Evolutionary conservation across 495 filamentous ascomycete species (phyloP), one percentile per base, ranked within the genome.

Genomic region (Monascus purpureus): DNA sequence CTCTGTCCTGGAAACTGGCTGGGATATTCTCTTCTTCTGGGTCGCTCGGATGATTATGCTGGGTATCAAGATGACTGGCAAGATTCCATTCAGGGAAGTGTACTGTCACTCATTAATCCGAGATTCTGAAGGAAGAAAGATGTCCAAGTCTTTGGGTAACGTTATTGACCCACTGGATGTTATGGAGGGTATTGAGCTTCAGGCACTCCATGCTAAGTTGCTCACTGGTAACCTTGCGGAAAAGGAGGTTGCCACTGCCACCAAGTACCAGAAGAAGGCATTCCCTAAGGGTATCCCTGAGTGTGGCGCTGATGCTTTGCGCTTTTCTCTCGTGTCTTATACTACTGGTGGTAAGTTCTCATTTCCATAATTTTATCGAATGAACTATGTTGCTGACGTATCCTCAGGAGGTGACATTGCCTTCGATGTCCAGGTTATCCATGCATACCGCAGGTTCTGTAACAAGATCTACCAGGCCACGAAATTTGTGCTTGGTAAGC

Each of bases 391-490:
- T 11, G 36, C 34, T 35, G 17, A 34, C 23, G 44, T n/a, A 32
- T 22, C 31, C 16, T 14, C 26, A 62, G 61, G 61, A 41, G 76
- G 80, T 38, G 82, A 92, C 47, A 88, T 92, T 50, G 73, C 70
- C 40, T 83, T 90, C 46, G 82, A 87, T 43, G 72, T 87, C 42
- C 75, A 82, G 57, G 80, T 87, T 35, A 84, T 93, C 44, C 70
- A 82, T 42, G 79, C 69, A 23, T 88, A 90, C 61, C 69, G 84
- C 30, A 72, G 79, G 34, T 92, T 93, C 70, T 64, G 83, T 55
- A 93, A 93, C 65, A 92, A 93, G 66, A 81, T 93, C 41, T 92
- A 84, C 61, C 80, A 88, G 55, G 83, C 84, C 18, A 84, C 75
- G 33, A 92, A 90, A 61, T 93, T 75, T 46, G 81, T 85, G 6